A percentile compares a stretch with the other conserved stretches of the same genome.
phyloP scores from a whole-genome alignment of 768 basidiomycete species.

The Auriculariales sp. region DNA sequence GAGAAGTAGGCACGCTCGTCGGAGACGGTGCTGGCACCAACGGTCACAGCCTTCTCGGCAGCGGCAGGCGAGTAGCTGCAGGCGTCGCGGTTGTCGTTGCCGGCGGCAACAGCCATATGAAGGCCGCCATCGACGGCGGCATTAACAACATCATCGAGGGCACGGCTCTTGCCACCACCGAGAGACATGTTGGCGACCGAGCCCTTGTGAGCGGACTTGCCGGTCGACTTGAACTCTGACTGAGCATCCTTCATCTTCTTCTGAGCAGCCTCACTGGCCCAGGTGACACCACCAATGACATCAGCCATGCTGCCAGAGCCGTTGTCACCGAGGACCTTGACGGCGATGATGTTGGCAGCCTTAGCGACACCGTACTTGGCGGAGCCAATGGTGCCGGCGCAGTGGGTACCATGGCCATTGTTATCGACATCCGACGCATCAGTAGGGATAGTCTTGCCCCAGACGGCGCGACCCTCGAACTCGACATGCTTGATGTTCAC shows the following conservation, averaged over 20 bases:
- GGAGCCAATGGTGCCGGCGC: constrained; percentile 93
- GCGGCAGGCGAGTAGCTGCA: constrained; percentile 89
- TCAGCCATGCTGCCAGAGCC: constrained; percentile 93
- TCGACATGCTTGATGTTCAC: constrained; percentile 77
- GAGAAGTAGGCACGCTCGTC: constrained; percentile 86
- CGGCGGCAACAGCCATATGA: constrained; percentile 95
- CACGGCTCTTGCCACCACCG: constrained; percentile 82
- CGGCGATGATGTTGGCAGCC: constrained; percentile 74
- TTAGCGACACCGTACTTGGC: constrained; percentile 92
- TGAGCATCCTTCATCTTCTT: constrained; percentile 44
- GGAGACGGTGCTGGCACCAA: constrained; percentile 74
- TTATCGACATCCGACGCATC: constrained; percentile 80
- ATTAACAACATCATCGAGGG: constrained; percentile 78
- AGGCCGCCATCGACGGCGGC: constrained; percentile 69
- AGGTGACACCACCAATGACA: constrained; percentile 77
- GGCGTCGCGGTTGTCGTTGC: constrained; percentile 59
- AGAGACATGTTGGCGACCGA: constrained; percentile 96
- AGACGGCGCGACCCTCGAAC: constrained; percentile 77
- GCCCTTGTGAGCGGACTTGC: constrained; percentile 78
- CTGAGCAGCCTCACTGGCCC: constrained; percentile 44
- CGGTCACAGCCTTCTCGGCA: constrained; percentile 81
- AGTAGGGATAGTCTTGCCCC: constrained; percentile 85
- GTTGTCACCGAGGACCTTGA: constrained; percentile 89
- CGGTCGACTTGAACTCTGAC: constrained; percentile 53
- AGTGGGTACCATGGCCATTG: constrained; percentile 93